Evolutionary conservation across 2,329 filamentous ascomycete species (phyloP).

Genomic region (Curvularia sp.): DNA sequence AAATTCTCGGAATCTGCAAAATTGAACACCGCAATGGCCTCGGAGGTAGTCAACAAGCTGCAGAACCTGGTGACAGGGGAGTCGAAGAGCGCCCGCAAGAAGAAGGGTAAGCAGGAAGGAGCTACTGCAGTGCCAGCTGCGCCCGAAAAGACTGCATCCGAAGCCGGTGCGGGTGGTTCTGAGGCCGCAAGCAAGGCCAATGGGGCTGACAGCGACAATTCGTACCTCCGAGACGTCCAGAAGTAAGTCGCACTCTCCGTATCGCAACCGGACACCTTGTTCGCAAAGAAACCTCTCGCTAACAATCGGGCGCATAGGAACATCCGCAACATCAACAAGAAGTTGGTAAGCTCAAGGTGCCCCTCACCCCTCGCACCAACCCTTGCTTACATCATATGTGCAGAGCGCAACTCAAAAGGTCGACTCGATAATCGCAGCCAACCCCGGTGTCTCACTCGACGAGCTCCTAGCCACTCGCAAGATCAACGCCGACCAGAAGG

Average conservation of each 20-base stretch:
- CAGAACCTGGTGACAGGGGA: conserved; percentile 65
- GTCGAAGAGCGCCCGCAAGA: conserved; percentile 62
- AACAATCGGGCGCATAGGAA: conserved; percentile 62
- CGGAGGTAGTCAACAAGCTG: conserved; percentile 70
- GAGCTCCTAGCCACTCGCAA: conserved; percentile 74
- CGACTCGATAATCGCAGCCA: conserved; percentile 71
- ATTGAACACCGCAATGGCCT: conserved; percentile 44
- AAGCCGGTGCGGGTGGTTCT: conserved; percentile 41
- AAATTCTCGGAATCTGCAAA: conserved; percentile 17
- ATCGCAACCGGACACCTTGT: conserved; percentile 5
- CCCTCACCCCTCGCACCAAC: conserved; percentile 6
- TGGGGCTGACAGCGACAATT: conserved; percentile 72
- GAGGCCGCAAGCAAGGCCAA: conserved; percentile 56
- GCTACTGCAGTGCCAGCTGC: conserved; percentile 54
- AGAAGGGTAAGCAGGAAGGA: conserved; percentile 57
- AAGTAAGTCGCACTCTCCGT: conserved; percentile 68
- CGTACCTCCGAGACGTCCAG: conserved; percentile 85
- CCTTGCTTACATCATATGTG: conserved; percentile 29
- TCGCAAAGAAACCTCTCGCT: conserved; percentile 22
- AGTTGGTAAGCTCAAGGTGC: conserved; percentile 72
- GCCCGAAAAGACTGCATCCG: conserved; percentile 45
- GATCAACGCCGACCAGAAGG: conserved; percentile 82
- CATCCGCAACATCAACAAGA: conserved; percentile 92
- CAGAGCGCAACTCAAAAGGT: conserved; percentile 76
- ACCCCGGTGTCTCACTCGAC: conserved; percentile 74